Base-by-base conservation (phyloP, 1,284 basidiomycete species). In the Singerocomus inundabilis region DNA sequence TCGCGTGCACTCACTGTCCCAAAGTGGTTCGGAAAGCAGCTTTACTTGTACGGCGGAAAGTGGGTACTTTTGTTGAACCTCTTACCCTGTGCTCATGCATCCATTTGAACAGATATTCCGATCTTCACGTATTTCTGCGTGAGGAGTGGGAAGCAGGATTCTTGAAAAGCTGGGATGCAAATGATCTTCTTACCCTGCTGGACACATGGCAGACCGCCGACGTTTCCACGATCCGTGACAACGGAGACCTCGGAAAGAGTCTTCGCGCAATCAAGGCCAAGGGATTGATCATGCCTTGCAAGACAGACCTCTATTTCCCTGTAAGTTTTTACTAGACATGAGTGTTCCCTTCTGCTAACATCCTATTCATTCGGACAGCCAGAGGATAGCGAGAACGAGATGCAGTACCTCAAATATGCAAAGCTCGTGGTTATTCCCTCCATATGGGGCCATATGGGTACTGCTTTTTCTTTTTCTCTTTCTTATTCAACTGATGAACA, bases 381-480 rank as follows among this genome's bases (percentile, higher is more conserved):
- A 5, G 81, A 83, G 58, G 82, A 83, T 52, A 80, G 74, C 54
- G 70, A 76, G 52, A 68, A 63, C 28, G 80, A 84, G 56, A 67
- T 82, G 16, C 62, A 59, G 18, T 66, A 71, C 46, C 60, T 82
- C 66, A 68, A 66, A 46, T 64, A 63, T 25, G 72, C 76, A 4
- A 71, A 68, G 45, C 67, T 82, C 4, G 70, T 75, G 6, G 66
- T 82, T 1, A 80, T 82, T 34, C 70, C 76, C 48, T 80, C 80
- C 10, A 70, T 77, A 11, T 81, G 80, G 79, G 80, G 81, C 5
- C 81, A 84, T 63, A 70, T 77, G 68, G 74, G 80, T 79, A 47
- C 48, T 25, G 13, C 2, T 41, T 45, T 38, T 15, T 28, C 18
- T 33, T 38, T 30, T 48, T 11, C 8, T 15, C 15, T 16, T 33